A percentile compares a stretch with the other conserved stretches of the same genome.
phyloP scores from a whole-genome alignment of 192 early-diverging fungal species.

The Entomortierella chlamydospora region DNA sequence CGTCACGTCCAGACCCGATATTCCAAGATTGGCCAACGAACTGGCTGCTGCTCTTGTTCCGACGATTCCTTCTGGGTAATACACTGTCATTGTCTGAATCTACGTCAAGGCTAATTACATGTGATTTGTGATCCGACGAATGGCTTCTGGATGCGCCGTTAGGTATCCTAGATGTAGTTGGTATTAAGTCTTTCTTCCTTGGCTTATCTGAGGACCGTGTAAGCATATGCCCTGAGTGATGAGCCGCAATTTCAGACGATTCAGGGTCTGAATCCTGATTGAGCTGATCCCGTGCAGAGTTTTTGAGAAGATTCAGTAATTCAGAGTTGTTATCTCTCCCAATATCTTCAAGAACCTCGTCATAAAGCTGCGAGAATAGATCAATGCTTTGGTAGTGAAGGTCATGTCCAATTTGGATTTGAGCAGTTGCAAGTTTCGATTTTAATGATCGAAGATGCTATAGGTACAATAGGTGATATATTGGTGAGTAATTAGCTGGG shows the following conservation, averaged over 20 bases:
- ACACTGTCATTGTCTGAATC: conserved; percentile 28
- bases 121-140: conserved; percentile 1
- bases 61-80: conserved; percentile 6
- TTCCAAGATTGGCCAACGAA: conserved; percentile 52
- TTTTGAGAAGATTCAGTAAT: conserved; percentile 35
- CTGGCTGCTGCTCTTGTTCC: conserved; percentile 16
- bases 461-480: not conserved
- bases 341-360: conserved; percentile 50
- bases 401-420: conserved; percentile 47
- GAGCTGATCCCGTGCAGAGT: conserved; percentile 1
- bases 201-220: conserved; percentile 48
- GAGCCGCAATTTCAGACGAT: not conserved
- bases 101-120: not conserved
- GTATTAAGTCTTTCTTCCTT: conserved; percentile 27
- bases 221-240: conserved; percentile 30
- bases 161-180: conserved; percentile 1
- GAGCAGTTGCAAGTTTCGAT: conserved; percentile 37
- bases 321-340: conserved; percentile 45
- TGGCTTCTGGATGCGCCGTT: not conserved
- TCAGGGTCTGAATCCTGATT: conserved; percentile 5
- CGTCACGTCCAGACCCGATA: conserved; percentile 26
- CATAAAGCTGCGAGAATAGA: conserved; percentile 46
- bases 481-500: no score
- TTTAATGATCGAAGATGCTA: conserved; percentile 47
- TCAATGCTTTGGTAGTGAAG: conserved; percentile 38